phyloP scores from a whole-genome alignment of 2,329 filamentous ascomycete genomes.

The Penicillium hordei region DNA sequence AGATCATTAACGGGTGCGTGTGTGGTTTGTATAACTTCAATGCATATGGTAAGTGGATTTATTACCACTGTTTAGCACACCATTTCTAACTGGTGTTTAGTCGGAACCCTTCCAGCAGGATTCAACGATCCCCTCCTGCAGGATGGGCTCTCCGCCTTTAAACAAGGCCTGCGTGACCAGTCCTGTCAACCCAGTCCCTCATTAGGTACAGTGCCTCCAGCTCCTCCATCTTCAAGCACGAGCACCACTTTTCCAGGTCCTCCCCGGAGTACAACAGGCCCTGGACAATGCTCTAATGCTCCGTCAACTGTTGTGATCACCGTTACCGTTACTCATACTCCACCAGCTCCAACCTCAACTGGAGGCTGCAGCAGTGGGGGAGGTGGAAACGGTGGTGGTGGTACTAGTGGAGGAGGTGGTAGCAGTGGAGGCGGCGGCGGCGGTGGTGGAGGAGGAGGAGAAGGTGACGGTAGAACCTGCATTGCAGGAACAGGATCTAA shows the following conservation, averaged over 20 bases:
- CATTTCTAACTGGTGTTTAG: conserved; percentile 7
- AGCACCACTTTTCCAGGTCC: neutral
- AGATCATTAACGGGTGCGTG: conserved; percentile 21
- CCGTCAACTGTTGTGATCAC: conserved; percentile 2
- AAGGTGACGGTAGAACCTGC: conserved; percentile 14
- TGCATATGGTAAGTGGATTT: conserved; percentile 35
- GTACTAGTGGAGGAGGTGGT: neutral
- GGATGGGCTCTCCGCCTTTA: conserved; percentile 24
- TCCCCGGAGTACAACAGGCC: neutral
- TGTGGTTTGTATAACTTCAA: conserved; percentile 42
- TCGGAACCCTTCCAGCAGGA: conserved; percentile 25
- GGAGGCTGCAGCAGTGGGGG: neutral
- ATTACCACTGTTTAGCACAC: neutral
- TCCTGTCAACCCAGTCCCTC: conserved; percentile 27
- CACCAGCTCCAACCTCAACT: neutral
- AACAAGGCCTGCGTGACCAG: conserved; percentile 20
- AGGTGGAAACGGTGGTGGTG: neutral
- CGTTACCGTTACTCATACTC: conserved; percentile 6
- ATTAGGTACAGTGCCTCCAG: conserved; percentile 19
- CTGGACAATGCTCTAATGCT: neutral
- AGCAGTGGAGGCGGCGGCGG: neutral
- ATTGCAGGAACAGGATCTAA: conserved; percentile 30
- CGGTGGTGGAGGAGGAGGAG: neutral
- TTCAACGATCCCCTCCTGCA: conserved; percentile 20
- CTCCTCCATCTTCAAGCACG: neutral